Base-by-base conservation (phyloP, 2,329 filamentous ascomycete genomes). In the Drechslerella dactyloides region DNA sequence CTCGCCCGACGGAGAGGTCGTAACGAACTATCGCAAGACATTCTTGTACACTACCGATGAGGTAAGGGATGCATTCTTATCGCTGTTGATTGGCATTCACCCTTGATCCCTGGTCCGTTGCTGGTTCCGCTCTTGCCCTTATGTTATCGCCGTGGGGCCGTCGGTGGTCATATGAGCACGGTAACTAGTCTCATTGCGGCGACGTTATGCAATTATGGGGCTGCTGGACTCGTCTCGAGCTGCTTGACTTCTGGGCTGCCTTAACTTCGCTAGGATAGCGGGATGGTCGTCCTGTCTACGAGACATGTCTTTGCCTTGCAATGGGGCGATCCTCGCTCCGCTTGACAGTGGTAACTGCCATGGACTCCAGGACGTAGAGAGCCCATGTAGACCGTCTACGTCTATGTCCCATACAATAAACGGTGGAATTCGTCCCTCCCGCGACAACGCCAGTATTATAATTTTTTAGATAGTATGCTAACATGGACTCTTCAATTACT, bases 11-110 rank as follows among this genome's bases (percentile, higher is more conserved):
- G 87, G 87, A 0, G 85, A 88, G n/a, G 84, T 82, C 0, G 79
- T 86, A 0, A 85, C 80, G 0, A 85, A 88, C 74, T 89, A 89
- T 69, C 79, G 86, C 7, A 89, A 89, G 69, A 81, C 81, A 0
- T 84, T 84, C 60, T 77, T 88, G 1, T 88, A 86, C 51, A 82
- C 84, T 37, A 85, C 84, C 0, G 86, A 88, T 64, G 85, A 88
- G 75, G 83, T 83, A 0, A 88, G 86, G 86, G 86, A 85, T 0
- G 75, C 85, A 0, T 86, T 87, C 75, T 84, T 84, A 0, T 73
- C 75, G 0, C 75, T 78, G 1, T 84, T 27, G 40, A 17, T 40
- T 44, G 6, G 21, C 33, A 2, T 33, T 42, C 24, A 87, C 8
- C 57, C 21, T 56, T 54, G 44, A 50, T 55, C 35, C 50, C 50